Base-by-base conservation (phyloP, 805 yeast genomes). In the Pichia cabralensis region DNA sequence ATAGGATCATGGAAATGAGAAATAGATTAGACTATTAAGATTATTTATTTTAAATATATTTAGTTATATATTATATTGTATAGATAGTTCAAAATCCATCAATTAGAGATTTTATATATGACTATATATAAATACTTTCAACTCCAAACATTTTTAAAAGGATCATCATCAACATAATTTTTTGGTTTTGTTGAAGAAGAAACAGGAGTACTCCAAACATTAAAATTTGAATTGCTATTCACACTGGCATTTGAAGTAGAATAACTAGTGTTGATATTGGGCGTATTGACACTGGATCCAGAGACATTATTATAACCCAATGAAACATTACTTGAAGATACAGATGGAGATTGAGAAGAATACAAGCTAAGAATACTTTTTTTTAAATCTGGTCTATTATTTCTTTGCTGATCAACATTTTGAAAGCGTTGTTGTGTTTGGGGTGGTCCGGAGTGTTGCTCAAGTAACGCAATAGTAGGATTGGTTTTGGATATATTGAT, bases 301-400 rank as follows among this genome's bases (percentile, higher is more conserved):
- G n/a, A n/a, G n/a, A n/a, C n/a, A n/a, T n/a, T n/a, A n/a, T n/a
- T n/a, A n/a, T n/a, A n/a, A 16, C n/a, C n/a, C n/a, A n/a, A n/a
- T n/a, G n/a, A n/a, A n/a, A n/a, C n/a, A n/a, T n/a, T n/a, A n/a
- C n/a, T n/a, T n/a, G n/a, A n/a, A n/a, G n/a, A n/a, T n/a, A n/a
- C n/a, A n/a, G n/a, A n/a, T 25, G 23, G 32, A 14, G 63, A 58
- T 15, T 79, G 81, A 2, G 82, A 71, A 1, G 94, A 74, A 55
- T 92, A 92, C 34, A 92, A 67, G 17, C 96, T 85, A 39, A 92
- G 61, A 40, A 92, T 92, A 1, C 96, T 84, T 60, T 84, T 84
- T 53, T 92, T 92, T 56, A 92, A 67, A 50, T 89, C 96, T 3
- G 92, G 89, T 50, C 95, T 69, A 22, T 24, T n/a, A 13, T 21